Percentiles rank a stretch among this genome's conserved stretches.
Conservation (phyloP, 2,329 filamentous ascomycete genomes). For the Fusarium nelsonii region DNA sequence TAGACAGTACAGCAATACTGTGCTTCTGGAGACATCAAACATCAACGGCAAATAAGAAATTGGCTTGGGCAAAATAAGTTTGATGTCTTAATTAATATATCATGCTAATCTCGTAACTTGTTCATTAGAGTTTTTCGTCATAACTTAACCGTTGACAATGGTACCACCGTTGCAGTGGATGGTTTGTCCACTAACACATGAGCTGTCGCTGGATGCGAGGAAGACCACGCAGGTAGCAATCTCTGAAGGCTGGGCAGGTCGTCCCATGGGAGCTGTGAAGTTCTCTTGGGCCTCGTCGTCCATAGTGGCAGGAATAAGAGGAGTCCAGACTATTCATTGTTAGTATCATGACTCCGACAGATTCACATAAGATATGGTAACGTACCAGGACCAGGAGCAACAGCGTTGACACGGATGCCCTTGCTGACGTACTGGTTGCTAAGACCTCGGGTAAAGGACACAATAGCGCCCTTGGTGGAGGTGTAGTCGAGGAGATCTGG, state of each 20-base stretch:
- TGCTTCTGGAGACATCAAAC: not conserved
- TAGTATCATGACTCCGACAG: not conserved
- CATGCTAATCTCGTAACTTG: not conserved
- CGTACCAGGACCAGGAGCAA: conserved; percentile 76
- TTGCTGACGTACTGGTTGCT: conserved; percentile 79
- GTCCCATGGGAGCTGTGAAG: conserved; percentile 80
- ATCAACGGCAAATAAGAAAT: not conserved
- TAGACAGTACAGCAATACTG: not conserved
- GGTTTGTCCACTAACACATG: conserved; percentile 78
- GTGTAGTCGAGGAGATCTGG: conserved; percentile 87
- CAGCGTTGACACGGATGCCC: conserved; percentile 81
- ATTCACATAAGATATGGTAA: not conserved
- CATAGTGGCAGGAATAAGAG: conserved; percentile 81
- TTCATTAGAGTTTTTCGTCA: not conserved
- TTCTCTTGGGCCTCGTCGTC: conserved; percentile 75
- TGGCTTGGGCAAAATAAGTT: not conserved
- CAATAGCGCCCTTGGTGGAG: conserved; percentile 80
- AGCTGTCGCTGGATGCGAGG: conserved; percentile 79
- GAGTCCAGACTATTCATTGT: conserved; percentile 72
- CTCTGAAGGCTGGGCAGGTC: conserved; percentile 83
- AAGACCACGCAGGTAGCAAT: conserved; percentile 87
- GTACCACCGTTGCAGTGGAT: conserved; percentile 66
- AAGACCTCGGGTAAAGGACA: conserved; percentile 82
- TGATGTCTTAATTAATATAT: not conserved
- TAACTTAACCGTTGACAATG: conserved; percentile 61